Base-by-base conservation (phyloP, 1,139 yeast genomes). In the Hanseniaspora sp. region DNA sequence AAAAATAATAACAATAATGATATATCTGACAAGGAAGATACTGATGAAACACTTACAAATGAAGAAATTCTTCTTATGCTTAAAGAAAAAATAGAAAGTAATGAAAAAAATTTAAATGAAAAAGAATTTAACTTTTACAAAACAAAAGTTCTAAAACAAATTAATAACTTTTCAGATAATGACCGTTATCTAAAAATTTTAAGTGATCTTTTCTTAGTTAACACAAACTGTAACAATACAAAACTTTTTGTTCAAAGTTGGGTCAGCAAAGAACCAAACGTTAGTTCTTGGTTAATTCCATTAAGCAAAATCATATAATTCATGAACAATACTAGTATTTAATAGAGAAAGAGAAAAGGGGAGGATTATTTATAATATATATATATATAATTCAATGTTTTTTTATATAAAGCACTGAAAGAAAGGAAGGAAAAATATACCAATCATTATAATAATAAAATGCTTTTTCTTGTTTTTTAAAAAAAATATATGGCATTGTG, bases 201-300 rank as follows among this genome's bases (percentile, higher is more conserved):
- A 17, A 12, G 38, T 40, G 51, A 46, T 7, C 46, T 52, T n/a
- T 52, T 52, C 15, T 46, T 46, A 18, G 29, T 44, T 1, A 37
- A 35, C 17, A 7, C 23, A 28, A 46, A 34, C 7, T 9, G 13
- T 30, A 31, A 11, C 9, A 13, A n/a, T 13, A 38, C 35, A 18
- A 51, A 45, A n/a, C 49, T 58, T 15, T 38, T 60, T 6, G 46
- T 65, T 43, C 62, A 59, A 28, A 59, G 62, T n/a, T 67, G 69
- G 69, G 63, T 67, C 58, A 55, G 61, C 9, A 56, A 64, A 7
- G 69, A 67, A 54, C 60, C 62, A 5, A 53, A 65, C 0, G 61
- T 64, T 12, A 56, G 62, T n/a, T 60, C 59, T 39, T 67, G 70
- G 70, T 62, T 67, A 47, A 68, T 69, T 1, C 63, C 69, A 2